Base-by-base conservation (phyloP, 2,329 filamentous ascomycete genomes). In the Trichoderma sp. region DNA sequence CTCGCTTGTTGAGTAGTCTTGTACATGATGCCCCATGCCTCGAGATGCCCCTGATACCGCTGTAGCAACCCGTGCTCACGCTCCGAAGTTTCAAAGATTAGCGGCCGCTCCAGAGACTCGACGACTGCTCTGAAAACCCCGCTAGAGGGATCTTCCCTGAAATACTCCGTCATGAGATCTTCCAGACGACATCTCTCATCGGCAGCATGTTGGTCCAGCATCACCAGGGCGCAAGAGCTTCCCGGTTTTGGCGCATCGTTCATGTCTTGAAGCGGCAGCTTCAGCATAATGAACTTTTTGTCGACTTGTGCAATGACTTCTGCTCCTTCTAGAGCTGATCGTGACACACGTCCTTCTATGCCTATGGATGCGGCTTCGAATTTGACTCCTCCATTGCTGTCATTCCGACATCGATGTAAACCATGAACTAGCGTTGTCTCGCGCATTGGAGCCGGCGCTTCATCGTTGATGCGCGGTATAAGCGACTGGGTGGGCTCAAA, bases 161-260 rank as follows among this genome's bases (percentile, higher is more conserved):
- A 88, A 68, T 88, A 89, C 6, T 72, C 73, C 0, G 74, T 73
- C 77, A 96, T 88, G 0, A 99, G 83, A 0, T 79, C 77, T 76
- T 99, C 96, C 1, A 98, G 86, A 1, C 90, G 89, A 71, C 92
- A 89, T 57, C 96, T 87, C 81, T 99, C 96, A 77, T 97, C 95
- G 3, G 94, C 96, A 0, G 96, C 96, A 77, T 99, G 96, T 76
- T 99, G 96, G 75, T 99, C 96, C 6, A 97, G 85, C 49, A 97
- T 83, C 0, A 97, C 85, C 5, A 98, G 81, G 1, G 89, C 40
- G 91, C 82, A 55, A 85, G 72, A 72, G 10, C 58, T 6, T 14
- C 33, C 62, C 5, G 66, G 35, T 33, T 59, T 19, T 33, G 43
- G 16, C 33, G n/a, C 24, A 7, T 33, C 33, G 53, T 60, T 11